phyloP scores from a whole-genome alignment of 1,139 yeast species.

The Protomyces inundatus region DNA sequence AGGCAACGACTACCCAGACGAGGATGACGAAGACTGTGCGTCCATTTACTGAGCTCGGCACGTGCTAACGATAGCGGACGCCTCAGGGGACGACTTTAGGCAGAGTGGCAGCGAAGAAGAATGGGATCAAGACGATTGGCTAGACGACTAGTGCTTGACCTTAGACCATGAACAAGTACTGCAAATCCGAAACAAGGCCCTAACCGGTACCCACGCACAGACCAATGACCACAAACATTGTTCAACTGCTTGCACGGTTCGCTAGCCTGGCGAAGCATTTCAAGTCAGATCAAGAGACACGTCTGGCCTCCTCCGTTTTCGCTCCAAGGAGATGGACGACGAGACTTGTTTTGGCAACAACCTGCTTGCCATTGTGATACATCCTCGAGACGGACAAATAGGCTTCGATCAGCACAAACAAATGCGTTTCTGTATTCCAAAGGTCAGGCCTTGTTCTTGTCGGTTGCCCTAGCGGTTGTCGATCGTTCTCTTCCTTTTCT shows the following conservation, averaged over 20 bases:
- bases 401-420: neutral
- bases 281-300: too few species aligned
- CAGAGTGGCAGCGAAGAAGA: neutral
- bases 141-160: neutral
- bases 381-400: neutral
- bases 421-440: too few species aligned
- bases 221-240: neutral
- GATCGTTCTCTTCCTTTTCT: too few species aligned
- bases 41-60: neutral
- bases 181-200: too few species aligned
- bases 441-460: too few species aligned
- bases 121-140: neutral
- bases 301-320: too few species aligned
- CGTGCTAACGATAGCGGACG: neutral
- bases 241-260: too few species aligned
- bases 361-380: neutral
- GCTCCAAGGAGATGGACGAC: neutral
- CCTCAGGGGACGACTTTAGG: neutral
- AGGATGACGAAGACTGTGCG: conserved; percentile 1
- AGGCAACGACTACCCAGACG: conserved; percentile 23
- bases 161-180: neutral
- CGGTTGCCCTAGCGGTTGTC: too few species aligned
- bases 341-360: neutral
- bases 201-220: neutral
- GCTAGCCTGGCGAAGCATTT: too few species aligned